Percentiles rank a stretch among this genome's conserved stretches.
Conservation (phyloP, 352 stramenopile species). For the Phytophthora tentaculata region DNA sequence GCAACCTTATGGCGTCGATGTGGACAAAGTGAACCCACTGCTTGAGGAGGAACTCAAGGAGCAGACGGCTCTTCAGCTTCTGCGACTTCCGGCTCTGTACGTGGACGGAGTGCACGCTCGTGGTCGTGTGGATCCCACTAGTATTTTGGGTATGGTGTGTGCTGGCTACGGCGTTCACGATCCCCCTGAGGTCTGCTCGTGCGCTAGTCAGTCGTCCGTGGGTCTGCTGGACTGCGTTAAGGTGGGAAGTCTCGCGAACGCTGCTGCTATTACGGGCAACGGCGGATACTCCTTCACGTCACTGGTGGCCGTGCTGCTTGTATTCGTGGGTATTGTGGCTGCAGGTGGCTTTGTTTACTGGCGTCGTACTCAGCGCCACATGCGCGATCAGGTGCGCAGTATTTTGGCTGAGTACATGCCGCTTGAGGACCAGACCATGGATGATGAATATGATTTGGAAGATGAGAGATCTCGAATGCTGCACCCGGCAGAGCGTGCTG, state of each 20-base stretch:
- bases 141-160: constrained; percentile 88
- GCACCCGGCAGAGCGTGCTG: constrained; percentile 71
- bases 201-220: constrained; percentile 67
- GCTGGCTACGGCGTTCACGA: constrained; percentile 82
- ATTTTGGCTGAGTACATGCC: constrained; percentile 98
- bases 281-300: constrained; percentile 82
- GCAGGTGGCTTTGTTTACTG: constrained; percentile 90
- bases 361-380: constrained; percentile 92
- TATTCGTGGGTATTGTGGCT: constrained; percentile 79
- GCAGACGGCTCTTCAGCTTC: constrained; percentile 90
- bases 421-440: constrained; percentile 88
- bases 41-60: constrained; percentile 91
- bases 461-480: constrained; percentile 55
- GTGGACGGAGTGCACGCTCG: constrained; percentile 95
- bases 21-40: constrained; percentile 89
- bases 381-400: constrained; percentile 95
- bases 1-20: constrained; percentile 88
- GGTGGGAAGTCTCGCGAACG: constrained; percentile 71
- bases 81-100: constrained; percentile 93
- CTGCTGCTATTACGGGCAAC: constrained; percentile 51
- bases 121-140: constrained; percentile 89
- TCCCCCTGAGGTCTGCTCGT: constrained; percentile 80
- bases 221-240: constrained; percentile 76
- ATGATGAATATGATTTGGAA: constrained; percentile 71
- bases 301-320: constrained; percentile 85